Base-by-base conservation (phyloP, 148 eudicot species). In the Nepenthes gracilis region DNA sequence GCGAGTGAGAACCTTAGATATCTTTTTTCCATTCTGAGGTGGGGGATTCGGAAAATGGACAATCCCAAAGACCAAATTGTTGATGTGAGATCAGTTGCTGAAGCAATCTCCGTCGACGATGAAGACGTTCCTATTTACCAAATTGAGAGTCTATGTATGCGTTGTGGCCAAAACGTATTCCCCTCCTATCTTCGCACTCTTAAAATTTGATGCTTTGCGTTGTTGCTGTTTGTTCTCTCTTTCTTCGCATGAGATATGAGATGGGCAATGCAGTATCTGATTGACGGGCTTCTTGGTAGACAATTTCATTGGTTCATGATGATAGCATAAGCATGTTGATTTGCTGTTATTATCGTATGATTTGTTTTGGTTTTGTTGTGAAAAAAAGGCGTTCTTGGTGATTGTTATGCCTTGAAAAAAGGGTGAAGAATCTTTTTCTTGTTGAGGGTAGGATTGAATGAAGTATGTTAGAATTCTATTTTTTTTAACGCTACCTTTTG, bases 71-170 rank as follows among this genome's bases (percentile, higher is more conserved):
- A 69, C 10, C 76, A 77, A 70, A 77, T 75, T 15, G 71, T 71
- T 57, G 96, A 85, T 45, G 86, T 91, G 6, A 52, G 88, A 36
- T 81, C 93, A 47, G 77, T 88, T 6, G 96, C 80, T 12, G 97
- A 87, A 71, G 85, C 93, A 4, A 80, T 92, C 36, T 75, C 86
- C 1, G 72, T 66, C 14, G 87, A 80, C 1, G 83, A 69, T 14
- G 65, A 61, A 2, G 90, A 81, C 13, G 77, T 79, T 23, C 94
- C 97, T 10, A 78, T 88, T 52, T 92, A 92, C 78, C 67, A 80
- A 65, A 66, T 88, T 33, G 96, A 88, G 53, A 92, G 97, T 77
- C 88, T 88, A 38, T 92, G 97, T 70, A 88, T 92, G 97, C 87
- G 88, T 8, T 92, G 97, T 70, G 63, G 72, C 52, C 72, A 88